These are phyloP conservation scores for Anisodus tanguticus DNA, from an alignment of 257 asterid species.

Conservation along the genomic window DNA sequence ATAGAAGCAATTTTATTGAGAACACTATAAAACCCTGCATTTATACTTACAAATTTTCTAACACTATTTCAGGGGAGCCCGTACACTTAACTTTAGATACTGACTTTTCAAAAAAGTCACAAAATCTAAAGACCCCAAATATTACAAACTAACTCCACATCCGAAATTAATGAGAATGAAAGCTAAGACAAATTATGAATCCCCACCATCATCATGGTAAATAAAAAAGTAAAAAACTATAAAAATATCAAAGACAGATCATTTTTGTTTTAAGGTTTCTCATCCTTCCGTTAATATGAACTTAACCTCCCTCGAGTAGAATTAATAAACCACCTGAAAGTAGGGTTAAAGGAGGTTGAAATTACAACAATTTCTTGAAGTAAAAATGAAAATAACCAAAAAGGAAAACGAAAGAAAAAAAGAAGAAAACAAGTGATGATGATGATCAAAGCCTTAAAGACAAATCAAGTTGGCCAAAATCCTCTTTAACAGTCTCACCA, in stretches of 20 bases:
- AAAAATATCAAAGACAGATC: neutral
- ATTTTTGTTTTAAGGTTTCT: too few relatives aligned
- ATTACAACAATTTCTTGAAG: neutral
- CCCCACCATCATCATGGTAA: neutral
- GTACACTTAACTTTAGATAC: neutral
- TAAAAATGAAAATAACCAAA: neutral
- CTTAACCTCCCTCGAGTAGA: neutral
- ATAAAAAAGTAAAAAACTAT: too few relatives aligned
- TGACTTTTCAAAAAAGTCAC: too few relatives aligned
- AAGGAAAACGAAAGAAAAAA: neutral
- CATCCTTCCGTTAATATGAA: neutral
- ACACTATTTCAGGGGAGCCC: neutral
- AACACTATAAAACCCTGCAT: too few relatives aligned
- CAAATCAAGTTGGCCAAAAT: slow-evolving; percentile 63
- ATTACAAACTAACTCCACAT: too few relatives aligned
- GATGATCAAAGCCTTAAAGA: slow-evolving; percentile 64
- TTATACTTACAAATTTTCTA: too few relatives aligned
- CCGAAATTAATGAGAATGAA: neutral
- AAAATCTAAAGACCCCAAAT: too few relatives aligned
- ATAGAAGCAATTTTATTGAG: neutral
- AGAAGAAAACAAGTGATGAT: neutral
- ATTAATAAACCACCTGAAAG: neutral
- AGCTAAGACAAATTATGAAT: too few relatives aligned
- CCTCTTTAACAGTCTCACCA: slow-evolving; percentile 55
- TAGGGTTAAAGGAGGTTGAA: neutral